Conservation (phyloP, 2,329 filamentous ascomycete species). For the Clarireedia homoeocarpa region DNA sequence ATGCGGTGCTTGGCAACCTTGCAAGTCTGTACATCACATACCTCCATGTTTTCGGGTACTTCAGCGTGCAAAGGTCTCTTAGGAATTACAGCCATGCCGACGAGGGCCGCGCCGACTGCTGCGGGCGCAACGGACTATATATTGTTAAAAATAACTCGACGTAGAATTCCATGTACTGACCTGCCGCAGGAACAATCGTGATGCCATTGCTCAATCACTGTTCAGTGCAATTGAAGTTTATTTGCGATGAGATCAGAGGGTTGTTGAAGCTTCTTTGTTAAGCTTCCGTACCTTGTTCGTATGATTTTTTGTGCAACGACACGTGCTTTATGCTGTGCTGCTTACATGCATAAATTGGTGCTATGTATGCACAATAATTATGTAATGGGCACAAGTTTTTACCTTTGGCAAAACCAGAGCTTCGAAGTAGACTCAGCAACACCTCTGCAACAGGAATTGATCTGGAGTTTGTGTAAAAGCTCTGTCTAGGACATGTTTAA, state of each 20-base stretch:
- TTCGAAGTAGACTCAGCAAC: not conserved
- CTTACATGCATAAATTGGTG: too few species aligned
- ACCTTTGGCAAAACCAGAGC: not conserved
- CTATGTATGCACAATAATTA: too few species aligned
- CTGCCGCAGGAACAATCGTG: slow-evolving; percentile 44
- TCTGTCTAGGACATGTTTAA: slow-evolving; percentile 24
- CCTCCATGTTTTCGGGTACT: slow-evolving; percentile 26
- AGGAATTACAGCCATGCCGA: slow-evolving; percentile 39
- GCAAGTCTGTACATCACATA: slow-evolving; percentile 9
- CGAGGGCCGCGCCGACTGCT: slow-evolving; percentile 33
- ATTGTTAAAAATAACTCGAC: slow-evolving; percentile 16
- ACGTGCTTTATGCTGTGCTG: not conserved
- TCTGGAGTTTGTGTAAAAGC: not conserved
- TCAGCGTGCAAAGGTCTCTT: slow-evolving; percentile 41
- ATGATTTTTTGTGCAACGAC: slow-evolving; percentile 1
- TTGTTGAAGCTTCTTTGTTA: slow-evolving; percentile 7
- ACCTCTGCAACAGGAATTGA: not conserved
- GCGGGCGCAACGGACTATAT: slow-evolving; percentile 41
- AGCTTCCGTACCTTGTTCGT: slow-evolving; percentile 2
- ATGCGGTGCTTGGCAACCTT: not conserved
- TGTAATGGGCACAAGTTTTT: too few species aligned
- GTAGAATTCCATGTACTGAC: slow-evolving; percentile 29
- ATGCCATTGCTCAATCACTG: slow-evolving; percentile 39
- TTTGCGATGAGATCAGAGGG: not conserved
- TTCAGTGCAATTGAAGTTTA: slow-evolving; percentile 3